Conservation (phyloP, 805 yeast genomes). For the Yarrowia sp. region DNA sequence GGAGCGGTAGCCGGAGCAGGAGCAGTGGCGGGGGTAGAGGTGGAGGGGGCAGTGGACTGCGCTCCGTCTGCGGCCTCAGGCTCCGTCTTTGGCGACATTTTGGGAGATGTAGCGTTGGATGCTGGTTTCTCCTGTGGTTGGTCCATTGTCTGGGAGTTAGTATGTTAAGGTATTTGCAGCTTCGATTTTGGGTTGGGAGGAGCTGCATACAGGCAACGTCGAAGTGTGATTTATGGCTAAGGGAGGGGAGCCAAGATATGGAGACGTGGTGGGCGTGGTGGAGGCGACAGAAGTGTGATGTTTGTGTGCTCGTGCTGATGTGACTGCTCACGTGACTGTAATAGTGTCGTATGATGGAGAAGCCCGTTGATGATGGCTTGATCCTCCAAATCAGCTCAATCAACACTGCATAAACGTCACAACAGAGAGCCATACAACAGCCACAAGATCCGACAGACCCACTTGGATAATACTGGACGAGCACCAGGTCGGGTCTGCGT, state of each 20-base stretch:
- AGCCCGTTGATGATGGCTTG: too few species aligned
- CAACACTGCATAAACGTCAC: slow-evolving; percentile 9
- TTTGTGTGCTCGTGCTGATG: too few species aligned
- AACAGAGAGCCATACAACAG: not conserved
- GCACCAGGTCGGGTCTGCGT: too few species aligned
- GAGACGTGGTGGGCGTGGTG: too few species aligned
- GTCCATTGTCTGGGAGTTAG: slow-evolving; percentile 38
- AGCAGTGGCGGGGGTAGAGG: not conserved
- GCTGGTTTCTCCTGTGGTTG: slow-evolving; percentile 35
- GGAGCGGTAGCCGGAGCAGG: not conserved
- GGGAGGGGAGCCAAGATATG: too few species aligned
- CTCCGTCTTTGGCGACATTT: slow-evolving; percentile 42
- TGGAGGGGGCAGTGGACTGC: not conserved
- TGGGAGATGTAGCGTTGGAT: slow-evolving; percentile 25
- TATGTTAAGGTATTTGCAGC: slow-evolving; percentile 8
- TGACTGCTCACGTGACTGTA: too few species aligned
- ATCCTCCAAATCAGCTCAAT: not conserved
- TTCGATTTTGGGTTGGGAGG: slow-evolving; percentile 21
- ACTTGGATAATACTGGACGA: not conserved
- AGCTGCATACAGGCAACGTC: slow-evolving; percentile 28
- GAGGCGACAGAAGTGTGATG: too few species aligned
- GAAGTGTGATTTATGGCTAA: slow-evolving; percentile 25
- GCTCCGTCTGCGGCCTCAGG: slow-evolving; percentile 30
- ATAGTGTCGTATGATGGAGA: too few species aligned
- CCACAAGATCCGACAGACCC: not conserved